These are phyloP conservation scores for Pseudoscleropodium purum DNA, from an alignment of 225 moss, liverwort and hornwort species.

Conservation along the genomic window DNA sequence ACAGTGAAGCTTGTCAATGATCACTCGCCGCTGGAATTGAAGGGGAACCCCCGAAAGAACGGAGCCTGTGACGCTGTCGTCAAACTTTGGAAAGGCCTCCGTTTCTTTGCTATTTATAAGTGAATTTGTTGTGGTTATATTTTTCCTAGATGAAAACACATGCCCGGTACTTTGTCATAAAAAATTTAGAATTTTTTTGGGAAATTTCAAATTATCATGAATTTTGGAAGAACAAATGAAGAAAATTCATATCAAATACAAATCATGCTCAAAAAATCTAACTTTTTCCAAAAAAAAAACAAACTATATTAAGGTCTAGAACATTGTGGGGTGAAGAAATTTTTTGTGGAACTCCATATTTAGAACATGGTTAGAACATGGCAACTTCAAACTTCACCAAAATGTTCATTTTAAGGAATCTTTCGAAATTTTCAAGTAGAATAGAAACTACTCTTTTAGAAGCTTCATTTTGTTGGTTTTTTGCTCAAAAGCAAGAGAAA, in stretches of 20 bases:
- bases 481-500: not conserved
- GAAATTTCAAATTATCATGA: not conserved
- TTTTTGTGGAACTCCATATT: fast-evolving
- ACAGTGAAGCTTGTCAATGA: not conserved
- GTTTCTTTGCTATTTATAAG: not conserved
- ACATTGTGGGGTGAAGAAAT: not conserved
- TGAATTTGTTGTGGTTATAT: fast-evolving
- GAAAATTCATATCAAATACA: not conserved
- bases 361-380: not conserved
- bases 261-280: not conserved
- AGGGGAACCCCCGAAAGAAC: not conserved
- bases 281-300: fast-evolving
- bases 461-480: not conserved
- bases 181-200: fast-evolving
- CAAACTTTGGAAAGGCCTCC: not conserved
- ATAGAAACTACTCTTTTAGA: not conserved
- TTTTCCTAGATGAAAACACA: not conserved
- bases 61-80: not conserved
- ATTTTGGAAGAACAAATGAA: not conserved
- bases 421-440: not conserved
- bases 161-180: not conserved
- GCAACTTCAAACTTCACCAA: not conserved
- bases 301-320: no score
- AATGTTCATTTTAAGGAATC: not conserved
- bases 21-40: not conserved